Conservation (phyloP, 225 moss, liverwort and hornwort species). For the Antitrichia curtipendula region DNA sequence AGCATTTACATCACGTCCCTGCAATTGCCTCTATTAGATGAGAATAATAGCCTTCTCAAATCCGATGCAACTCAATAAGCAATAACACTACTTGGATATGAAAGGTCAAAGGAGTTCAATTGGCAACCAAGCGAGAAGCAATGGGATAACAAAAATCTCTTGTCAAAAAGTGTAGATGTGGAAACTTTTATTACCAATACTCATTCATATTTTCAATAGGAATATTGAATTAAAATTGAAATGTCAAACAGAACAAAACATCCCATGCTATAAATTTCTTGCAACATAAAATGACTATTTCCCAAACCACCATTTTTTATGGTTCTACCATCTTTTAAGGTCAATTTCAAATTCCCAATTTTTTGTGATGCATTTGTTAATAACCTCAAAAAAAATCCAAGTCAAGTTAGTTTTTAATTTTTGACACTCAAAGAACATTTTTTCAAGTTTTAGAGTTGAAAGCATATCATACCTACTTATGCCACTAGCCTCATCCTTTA, state of each 20-base stretch:
- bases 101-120: background rate
- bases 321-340: background rate
- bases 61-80: background rate
- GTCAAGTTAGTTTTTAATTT: background rate
- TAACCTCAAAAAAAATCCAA: background rate
- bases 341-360: background rate
- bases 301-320: background rate
- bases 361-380: no score
- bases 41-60: background rate
- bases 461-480: background rate
- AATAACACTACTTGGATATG: background rate
- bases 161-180: background rate
- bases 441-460: background rate
- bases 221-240: background rate
- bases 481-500: no score
- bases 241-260: no score
- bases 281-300: accelerated
- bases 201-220: background rate
- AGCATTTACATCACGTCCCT: no score
- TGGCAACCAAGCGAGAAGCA: background rate
- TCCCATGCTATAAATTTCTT: no score
- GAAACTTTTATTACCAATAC: background rate
- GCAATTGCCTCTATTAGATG: background rate
- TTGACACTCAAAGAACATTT: accelerated
- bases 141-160: background rate